Conservation (phyloP, 371 early-diverging fungal species). For the Batrachochytrium dendrobatidis region DNA sequence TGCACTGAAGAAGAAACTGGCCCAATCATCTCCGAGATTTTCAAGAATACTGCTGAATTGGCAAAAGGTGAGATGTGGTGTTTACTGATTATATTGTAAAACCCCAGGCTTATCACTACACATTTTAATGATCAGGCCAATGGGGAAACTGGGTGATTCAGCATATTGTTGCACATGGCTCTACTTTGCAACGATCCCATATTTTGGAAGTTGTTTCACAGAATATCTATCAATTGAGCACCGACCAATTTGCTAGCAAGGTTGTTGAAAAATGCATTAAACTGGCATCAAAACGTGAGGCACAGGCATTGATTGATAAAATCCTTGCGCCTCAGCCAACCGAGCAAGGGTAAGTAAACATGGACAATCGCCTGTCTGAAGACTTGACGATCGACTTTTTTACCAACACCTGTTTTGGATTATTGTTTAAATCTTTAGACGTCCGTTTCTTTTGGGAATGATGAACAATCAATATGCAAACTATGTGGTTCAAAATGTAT, state of each 20-base stretch:
- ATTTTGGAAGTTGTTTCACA: constrained; percentile 34
- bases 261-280: constrained; percentile 71
- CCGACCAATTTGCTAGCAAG: constrained; percentile 71
- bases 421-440: constrained; percentile 12
- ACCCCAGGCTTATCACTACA: not conserved
- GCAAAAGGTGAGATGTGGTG: constrained; percentile 38
- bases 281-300: constrained; percentile 39
- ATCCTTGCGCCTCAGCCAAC: constrained; percentile 22
- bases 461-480: constrained; percentile 64
- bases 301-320: constrained; percentile 32
- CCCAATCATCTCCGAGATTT: constrained; percentile 53
- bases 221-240: constrained; percentile 50
- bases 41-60: constrained; percentile 49
- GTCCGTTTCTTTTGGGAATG: constrained; percentile 41
- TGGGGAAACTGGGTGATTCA: constrained; percentile 81
- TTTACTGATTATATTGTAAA: not conserved
- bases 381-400: not conserved
- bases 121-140: constrained; percentile 46
- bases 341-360: constrained; percentile 25
- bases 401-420: not conserved
- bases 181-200: constrained; percentile 39
- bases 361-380: not conserved
- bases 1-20: constrained; percentile 55
- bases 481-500: constrained; percentile 67
- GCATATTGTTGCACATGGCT: constrained; percentile 63